Evolutionary conservation across 805 yeast genomes (phyloP).

Genomic region (Scheffersomyces coipomensis): DNA sequence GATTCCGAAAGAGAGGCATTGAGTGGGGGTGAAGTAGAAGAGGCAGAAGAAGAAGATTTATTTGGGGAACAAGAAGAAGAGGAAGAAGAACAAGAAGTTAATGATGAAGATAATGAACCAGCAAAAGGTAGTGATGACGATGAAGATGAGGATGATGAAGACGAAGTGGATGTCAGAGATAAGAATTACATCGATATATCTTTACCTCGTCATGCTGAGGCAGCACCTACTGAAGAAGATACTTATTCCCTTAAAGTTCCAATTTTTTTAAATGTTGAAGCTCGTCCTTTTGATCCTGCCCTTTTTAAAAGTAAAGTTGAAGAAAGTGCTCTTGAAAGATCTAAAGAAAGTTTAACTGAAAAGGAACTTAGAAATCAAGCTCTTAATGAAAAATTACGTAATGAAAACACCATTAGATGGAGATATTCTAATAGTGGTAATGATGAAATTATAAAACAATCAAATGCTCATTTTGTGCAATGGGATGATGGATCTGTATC

Average conservation of each 20-base stretch:
- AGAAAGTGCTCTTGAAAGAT: slow-evolving; percentile 30
- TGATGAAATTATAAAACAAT: slow-evolving; percentile 75
- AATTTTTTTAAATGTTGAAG: slow-evolving; percentile 76
- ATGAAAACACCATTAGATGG: slow-evolving; percentile 92
- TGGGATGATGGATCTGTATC: slow-evolving; percentile 95
- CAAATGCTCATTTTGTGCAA: slow-evolving; percentile 84
- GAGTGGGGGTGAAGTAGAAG: slow-evolving; percentile 10
- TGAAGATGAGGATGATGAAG: slow-evolving; percentile 12
- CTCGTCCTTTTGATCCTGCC: slow-evolving; percentile 80
- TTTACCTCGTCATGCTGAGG: slow-evolving; percentile 50
- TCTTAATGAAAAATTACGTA: slow-evolving; percentile 62
- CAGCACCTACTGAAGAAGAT: slow-evolving; percentile 31
- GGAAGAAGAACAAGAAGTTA: slow-evolving; percentile 27
- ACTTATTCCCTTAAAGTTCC: slow-evolving; percentile 67
- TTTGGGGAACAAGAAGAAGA: slow-evolving; percentile 28
- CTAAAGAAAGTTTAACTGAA: slow-evolving; percentile 25
- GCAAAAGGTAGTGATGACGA: slow-evolving; percentile 7
- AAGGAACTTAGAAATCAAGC: slow-evolving; percentile 46
- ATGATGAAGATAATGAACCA: slow-evolving; percentile 28
- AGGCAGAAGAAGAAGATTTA: slow-evolving; percentile 31
- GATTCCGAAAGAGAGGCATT: slow-evolving; percentile 15
- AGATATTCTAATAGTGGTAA: slow-evolving; percentile 75
- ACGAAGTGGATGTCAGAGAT: slow-evolving; percentile 23
- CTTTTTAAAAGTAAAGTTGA: slow-evolving; percentile 54
- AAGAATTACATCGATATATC: slow-evolving; percentile 34